Evolutionary conservation across 176 grass and related monocot genomes (phyloP), one percentile per base, ranked within the genome.

Genomic region (Rhynchospora tenuis): DNA sequence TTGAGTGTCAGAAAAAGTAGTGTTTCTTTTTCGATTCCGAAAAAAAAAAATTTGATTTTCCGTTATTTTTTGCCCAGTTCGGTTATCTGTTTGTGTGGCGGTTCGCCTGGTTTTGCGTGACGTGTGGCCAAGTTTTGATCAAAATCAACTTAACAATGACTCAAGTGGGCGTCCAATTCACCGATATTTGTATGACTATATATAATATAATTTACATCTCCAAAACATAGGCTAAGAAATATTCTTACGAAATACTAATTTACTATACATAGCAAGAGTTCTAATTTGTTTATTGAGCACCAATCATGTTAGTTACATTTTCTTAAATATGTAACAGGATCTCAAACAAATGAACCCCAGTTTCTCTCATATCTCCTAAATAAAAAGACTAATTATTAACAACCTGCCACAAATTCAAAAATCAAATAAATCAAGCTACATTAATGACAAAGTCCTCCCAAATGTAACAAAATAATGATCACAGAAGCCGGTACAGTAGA

Each of bases 401-500:
- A 51, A 48, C n/a, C 31, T 46, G 24, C 26, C 38, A 19, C 38
- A 78, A 67, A 23, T 64, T 54, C 4, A 50, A 82, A 51, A 23
- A 61, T 10, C 16, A 23, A 62, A 84, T 64, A 83, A 86, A 50
- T 59, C 70, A 43, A 90, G 51, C 59, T 88, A 6, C 17, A 88
- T 19, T 27, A 81, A 43, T 6, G 75, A 86, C 10, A 47, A 66
- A 3, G 59, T 73, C 57, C 63, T 12, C 27, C 76, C 7, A 89
- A 79, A 16, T 89, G 78, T 65, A 83, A 63, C 51, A 91, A 6
- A 44, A 86, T 54, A 3, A 87, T 48, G 55, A 64, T 52, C 59
- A 80, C 73, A 14, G 94, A 94, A 0, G 86, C 64, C 0, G 92
- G 90, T 47, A 97, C 76, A 68, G 92, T 89, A 55, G 12, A 70